These are phyloP conservation scores for Isoetes taiwanensis DNA, from an alignment of 75 land plant genomes.

Conservation along the genomic window DNA sequence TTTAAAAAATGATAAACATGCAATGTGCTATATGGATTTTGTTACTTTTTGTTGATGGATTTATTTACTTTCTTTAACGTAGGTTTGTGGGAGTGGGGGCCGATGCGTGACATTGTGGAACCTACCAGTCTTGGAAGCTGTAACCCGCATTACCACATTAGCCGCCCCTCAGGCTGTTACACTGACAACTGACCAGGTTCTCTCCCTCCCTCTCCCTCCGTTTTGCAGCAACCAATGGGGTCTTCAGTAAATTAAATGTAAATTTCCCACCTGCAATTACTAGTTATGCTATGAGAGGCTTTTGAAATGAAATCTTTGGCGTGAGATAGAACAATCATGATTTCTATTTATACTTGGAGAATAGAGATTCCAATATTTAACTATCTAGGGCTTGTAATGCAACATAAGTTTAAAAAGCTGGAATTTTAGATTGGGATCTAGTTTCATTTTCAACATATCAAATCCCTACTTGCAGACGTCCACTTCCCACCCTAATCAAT, in stretches of 20 bases:
- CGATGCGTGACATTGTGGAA: constrained; percentile 60
- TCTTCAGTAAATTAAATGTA: not conserved
- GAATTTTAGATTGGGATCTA: too few relatives aligned
- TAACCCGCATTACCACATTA: constrained; percentile 28
- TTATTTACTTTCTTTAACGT: not conserved
- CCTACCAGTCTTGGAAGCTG: constrained; percentile 42
- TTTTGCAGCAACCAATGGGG: not conserved
- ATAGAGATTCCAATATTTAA: too few relatives aligned
- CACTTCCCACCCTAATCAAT: too few relatives aligned
- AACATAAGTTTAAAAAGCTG: too few relatives aligned
- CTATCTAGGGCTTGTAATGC: too few relatives aligned
- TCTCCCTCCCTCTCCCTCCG: too few relatives aligned
- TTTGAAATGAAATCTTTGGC: not conserved
- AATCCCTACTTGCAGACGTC: too few relatives aligned
- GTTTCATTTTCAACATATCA: too few relatives aligned
- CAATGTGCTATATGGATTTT: too few relatives aligned
- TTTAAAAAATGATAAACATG: too few relatives aligned
- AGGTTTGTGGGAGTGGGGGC: constrained; percentile 74
- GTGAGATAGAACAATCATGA: not conserved
- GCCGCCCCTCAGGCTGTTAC: constrained; percentile 50
- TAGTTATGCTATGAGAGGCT: not conserved
- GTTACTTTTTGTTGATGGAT: not conserved
- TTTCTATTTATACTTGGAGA: too few relatives aligned
- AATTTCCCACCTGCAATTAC: not conserved
- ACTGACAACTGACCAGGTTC: constrained; percentile 57